A percentile compares a stretch with the other conserved stretches of the same genome.
Evolutionary conservation across 331 rosid genomes (phyloP).

Genomic region (Quercus lobata): DNA sequence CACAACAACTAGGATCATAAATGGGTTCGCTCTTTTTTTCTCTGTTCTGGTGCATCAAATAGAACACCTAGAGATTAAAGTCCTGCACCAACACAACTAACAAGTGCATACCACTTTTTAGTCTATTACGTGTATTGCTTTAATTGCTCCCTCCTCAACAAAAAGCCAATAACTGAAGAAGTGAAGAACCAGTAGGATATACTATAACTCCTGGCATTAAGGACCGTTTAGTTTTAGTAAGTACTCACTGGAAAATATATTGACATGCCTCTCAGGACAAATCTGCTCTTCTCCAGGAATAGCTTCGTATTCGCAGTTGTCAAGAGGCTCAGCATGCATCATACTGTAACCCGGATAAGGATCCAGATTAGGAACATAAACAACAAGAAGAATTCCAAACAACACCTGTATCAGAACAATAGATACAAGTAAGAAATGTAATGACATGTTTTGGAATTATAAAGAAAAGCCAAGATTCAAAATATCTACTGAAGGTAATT

Average conservation of each 20-base stretch:
- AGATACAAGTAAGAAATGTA: background rate
- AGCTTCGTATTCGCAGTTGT: constrained; percentile 60
- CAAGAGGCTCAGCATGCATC: constrained; percentile 40
- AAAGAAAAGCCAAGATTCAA: background rate
- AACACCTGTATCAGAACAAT: constrained; percentile 47
- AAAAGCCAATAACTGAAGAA: background rate
- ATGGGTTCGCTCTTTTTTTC: background rate
- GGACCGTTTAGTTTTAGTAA: background rate
- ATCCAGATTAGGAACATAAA: constrained; percentile 67
- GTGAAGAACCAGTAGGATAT: background rate
- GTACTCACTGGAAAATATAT: constrained; percentile 63
- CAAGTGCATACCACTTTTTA: background rate
- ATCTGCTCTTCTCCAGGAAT: constrained; percentile 63
- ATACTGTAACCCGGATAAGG: constrained; percentile 55
- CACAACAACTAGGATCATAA: background rate
- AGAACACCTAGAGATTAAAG: background rate
- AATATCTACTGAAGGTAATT: background rate
- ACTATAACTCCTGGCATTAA: background rate
- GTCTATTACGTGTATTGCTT: background rate
- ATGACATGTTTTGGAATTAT: background rate
- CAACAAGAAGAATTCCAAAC: constrained; percentile 62
- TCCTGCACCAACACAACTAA: background rate
- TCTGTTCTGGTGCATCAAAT: background rate
- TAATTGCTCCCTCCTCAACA: background rate
- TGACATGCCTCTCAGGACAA: constrained; percentile 65